Conservation (phyloP, 1,139 yeast genomes). For the Candida albicans region DNA sequence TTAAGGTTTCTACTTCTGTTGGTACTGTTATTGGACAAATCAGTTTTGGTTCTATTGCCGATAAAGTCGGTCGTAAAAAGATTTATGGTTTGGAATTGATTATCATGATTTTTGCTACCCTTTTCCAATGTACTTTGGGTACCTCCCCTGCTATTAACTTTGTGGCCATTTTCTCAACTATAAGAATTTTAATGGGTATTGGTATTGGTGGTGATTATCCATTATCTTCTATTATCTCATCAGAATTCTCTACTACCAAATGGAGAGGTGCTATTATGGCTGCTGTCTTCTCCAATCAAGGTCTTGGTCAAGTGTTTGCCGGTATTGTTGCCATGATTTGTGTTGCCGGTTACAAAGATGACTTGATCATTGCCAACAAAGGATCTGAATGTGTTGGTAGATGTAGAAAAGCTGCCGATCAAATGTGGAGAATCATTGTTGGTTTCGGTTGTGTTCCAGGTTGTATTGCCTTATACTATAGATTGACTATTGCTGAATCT, state of each 20-base stretch:
- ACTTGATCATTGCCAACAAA: conserved; percentile 49
- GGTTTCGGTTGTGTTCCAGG: conserved; percentile 94
- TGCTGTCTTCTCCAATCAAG: conserved; percentile 91
- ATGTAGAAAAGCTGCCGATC: conserved; percentile 78
- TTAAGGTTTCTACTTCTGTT: conserved; percentile 86
- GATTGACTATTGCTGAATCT: conserved; percentile 91
- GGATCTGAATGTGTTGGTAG: conserved; percentile 59
- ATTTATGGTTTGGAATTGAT: conserved; percentile 86
- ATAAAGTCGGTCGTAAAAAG: conserved; percentile 81
- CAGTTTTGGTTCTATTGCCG: conserved; percentile 83
- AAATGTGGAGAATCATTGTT: conserved; percentile 88
- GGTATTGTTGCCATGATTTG: conserved; percentile 76
- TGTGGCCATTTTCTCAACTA: conserved; percentile 69
- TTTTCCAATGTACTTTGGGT: conserved; percentile 74
- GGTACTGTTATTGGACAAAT: conserved; percentile 95
- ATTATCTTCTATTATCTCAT: conserved; percentile 86
- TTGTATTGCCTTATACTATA: conserved; percentile 74
- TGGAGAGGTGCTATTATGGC: conserved; percentile 98
- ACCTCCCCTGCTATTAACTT: conserved; percentile 67
- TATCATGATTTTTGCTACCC: conserved; percentile 78
- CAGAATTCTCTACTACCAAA: conserved; percentile 86
- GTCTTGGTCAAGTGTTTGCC: conserved; percentile 86
- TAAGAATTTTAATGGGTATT: conserved; percentile 84
- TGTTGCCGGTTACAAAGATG: conserved; percentile 70
- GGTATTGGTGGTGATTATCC: conserved; percentile 99